A percentile compares a stretch with the other conserved stretches of the same genome.
phyloP scores from a whole-genome alignment of 2,329 filamentous ascomycete genomes.

The Dactylellina leptospora region DNA sequence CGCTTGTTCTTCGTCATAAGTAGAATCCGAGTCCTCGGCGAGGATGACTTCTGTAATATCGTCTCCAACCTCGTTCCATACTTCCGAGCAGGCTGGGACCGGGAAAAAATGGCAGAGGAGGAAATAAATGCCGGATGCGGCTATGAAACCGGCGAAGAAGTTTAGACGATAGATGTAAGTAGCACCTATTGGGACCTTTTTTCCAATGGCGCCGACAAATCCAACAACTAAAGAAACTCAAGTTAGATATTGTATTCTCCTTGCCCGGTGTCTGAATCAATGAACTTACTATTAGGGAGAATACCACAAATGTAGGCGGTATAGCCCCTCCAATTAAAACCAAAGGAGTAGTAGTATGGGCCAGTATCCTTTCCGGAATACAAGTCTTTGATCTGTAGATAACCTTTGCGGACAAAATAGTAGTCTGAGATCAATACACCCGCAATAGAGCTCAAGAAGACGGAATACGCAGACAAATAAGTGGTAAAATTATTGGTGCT shows the following conservation, averaged over 20 bases:
- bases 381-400: constrained; percentile 78
- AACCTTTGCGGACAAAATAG: constrained; percentile 83
- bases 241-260: too few relatives aligned
- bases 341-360: constrained; percentile 77
- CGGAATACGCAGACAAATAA: constrained; percentile 88
- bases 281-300: constrained; percentile 44
- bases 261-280: too few relatives aligned
- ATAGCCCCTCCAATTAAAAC: constrained; percentile 85
- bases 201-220: constrained; percentile 82
- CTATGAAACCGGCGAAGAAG: constrained; percentile 84
- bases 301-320: constrained; percentile 73
- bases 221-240: constrained; percentile 82
- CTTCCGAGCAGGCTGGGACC: constrained; percentile 75
- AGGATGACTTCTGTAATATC: constrained; percentile 62
- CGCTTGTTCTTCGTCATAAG: constrained; percentile 53
- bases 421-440: constrained; percentile 92
- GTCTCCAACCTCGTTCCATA: constrained; percentile 79
- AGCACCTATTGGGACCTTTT: constrained; percentile 76
- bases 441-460: constrained; percentile 91
- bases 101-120: constrained; percentile 74
- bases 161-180: constrained; percentile 89
- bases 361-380: constrained; percentile 75
- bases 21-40: constrained; percentile 54
- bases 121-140: constrained; percentile 75
- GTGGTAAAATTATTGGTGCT: constrained; percentile 84